phyloP scores from a whole-genome alignment of 2,329 filamentous ascomycete genomes.

The Sordariomycetes sp. region DNA sequence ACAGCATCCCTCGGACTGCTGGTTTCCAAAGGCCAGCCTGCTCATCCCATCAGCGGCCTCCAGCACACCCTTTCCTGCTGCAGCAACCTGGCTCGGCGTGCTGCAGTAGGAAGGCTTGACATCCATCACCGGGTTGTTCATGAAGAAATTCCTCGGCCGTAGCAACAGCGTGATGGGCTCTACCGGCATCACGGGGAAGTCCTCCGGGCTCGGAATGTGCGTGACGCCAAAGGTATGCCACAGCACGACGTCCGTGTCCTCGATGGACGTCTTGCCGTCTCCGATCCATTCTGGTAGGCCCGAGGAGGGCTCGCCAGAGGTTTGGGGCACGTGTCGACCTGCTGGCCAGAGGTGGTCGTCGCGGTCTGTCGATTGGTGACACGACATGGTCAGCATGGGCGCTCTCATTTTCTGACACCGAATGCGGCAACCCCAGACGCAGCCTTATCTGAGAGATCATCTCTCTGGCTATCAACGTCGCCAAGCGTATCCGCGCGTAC shows the following conservation, averaged over 20 bases:
- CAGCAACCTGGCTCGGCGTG: constrained; percentile 60
- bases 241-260: constrained; percentile 77
- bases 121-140: constrained; percentile 69
- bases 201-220: constrained; percentile 82
- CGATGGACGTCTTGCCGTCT: constrained; percentile 58
- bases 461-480: no score
- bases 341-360: constrained; percentile 80
- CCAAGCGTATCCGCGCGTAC: no score
- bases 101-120: constrained; percentile 68
- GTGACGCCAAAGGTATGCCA: constrained; percentile 93
- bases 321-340: constrained; percentile 80
- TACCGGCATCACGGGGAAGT: constrained; percentile 86
- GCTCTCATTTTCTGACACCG: not conserved
- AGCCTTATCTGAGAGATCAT: no score
- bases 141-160: constrained; percentile 75
- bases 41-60: constrained; percentile 40
- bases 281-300: constrained; percentile 73
- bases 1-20: constrained; percentile 1
- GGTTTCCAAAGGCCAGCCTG: constrained; percentile 18
- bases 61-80: constrained; percentile 24
- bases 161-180: constrained; percentile 77
- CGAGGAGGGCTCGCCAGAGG: constrained; percentile 65
- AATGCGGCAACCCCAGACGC: no score
- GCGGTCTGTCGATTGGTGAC: no score
- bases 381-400: not conserved